A percentile compares a stretch with the other conserved stretches of the same genome.
These are phyloP conservation scores for Glebionis coronaria DNA, from an alignment of 129 eudicot species.

Conservation along the genomic window DNA sequence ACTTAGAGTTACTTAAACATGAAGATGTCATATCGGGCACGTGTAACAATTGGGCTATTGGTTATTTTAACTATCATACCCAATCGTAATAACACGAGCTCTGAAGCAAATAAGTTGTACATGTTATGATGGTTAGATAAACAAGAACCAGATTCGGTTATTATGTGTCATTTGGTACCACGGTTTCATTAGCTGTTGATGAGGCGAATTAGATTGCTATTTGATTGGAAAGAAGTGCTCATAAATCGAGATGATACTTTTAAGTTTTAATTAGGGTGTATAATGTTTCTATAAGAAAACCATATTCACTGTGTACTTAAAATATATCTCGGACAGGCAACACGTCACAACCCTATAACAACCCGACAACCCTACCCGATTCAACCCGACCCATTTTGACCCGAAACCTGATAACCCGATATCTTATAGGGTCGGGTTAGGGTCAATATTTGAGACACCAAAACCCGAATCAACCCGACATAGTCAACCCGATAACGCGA, in stretches of 20 bases:
- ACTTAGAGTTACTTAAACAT: conserved; percentile 17
- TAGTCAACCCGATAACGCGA: too few relatives aligned
- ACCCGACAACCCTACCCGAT: too few relatives aligned
- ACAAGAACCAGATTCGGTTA: conserved; percentile 29
- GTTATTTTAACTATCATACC: conserved; percentile 21
- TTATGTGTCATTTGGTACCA: conserved; percentile 38
- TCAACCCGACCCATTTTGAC: too few relatives aligned
- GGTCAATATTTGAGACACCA: too few relatives aligned
- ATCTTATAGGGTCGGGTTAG: too few relatives aligned
- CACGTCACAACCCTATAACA: too few relatives aligned
- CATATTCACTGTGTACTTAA: too few relatives aligned
- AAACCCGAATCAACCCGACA: too few relatives aligned
- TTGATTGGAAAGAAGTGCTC: conserved; percentile 32
- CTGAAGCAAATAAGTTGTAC: conserved; percentile 10
- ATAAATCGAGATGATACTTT: conserved; percentile 30
- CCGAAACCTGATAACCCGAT: too few relatives aligned
- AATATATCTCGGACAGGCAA: too few relatives aligned
- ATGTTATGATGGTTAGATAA: conserved; percentile 27
- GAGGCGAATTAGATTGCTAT: conserved; percentile 21
- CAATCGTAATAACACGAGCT: background rate
- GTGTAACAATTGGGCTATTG: conserved; percentile 36
- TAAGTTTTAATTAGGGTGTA: too few relatives aligned
- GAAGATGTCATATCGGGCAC: conserved; percentile 15
- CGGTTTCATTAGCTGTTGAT: conserved; percentile 20
- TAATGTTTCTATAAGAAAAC: too few relatives aligned